Conservation (phyloP, 345 rosid species). For the Linum trigynum region DNA sequence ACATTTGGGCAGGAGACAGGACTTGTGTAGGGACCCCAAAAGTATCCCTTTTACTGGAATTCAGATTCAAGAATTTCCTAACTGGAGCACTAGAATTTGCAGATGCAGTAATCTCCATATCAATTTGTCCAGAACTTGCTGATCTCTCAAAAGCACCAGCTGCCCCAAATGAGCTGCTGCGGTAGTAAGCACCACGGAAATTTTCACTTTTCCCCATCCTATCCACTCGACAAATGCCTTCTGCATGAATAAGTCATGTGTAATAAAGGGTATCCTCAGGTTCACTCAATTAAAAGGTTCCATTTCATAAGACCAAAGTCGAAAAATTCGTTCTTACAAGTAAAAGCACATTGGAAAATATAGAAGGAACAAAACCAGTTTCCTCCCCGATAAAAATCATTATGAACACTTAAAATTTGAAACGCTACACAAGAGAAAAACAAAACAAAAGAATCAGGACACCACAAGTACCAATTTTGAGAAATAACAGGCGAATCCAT, state of each 20-base stretch:
- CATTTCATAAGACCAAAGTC: background rate
- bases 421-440: background rate
- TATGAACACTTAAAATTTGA: background rate
- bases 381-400: background rate
- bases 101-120: background rate
- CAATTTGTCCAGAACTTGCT: constrained; percentile 7
- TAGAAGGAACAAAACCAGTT: background rate
- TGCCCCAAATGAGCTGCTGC: constrained; percentile 20
- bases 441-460: background rate
- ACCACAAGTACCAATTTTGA: background rate
- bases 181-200: constrained; percentile 43
- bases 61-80: constrained; percentile 37
- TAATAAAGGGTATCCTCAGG: constrained; percentile 16
- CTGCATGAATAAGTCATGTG: constrained; percentile 30
- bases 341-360: background rate
- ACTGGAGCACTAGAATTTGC: constrained; percentile 17
- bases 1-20: constrained; percentile 10
- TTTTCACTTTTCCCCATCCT: constrained; percentile 47
- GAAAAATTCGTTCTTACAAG: background rate
- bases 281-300: background rate
- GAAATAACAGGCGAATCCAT: background rate
- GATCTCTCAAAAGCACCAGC: constrained; percentile 3
- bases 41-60: constrained; percentile 6
- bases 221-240: constrained; percentile 5
- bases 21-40: constrained; percentile 18